Evolutionary conservation across 768 basidiomycete species (phyloP).

Genomic region (Pisolithus albus): DNA sequence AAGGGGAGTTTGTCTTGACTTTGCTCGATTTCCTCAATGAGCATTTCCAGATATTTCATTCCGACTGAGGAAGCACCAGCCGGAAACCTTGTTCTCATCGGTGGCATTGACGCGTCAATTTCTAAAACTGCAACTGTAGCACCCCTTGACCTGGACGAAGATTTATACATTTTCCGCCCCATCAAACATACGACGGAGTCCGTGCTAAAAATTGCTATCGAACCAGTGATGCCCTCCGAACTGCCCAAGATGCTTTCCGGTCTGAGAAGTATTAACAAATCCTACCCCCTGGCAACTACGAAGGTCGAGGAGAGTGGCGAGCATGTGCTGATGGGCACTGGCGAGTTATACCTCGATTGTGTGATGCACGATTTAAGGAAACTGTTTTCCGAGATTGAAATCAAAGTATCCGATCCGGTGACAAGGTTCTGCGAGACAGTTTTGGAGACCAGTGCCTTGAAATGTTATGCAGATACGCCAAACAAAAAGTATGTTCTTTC

Average conservation of each 20-base stretch:
- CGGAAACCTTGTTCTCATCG: conserved; percentile 88
- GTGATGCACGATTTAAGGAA: conserved; percentile 92
- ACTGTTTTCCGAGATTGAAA: conserved; percentile 96
- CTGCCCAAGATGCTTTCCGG: conserved; percentile 98
- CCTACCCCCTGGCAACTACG: conserved; percentile 88
- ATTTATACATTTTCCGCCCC: conserved; percentile 91
- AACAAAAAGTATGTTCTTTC: conserved; percentile 83
- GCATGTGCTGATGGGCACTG: conserved; percentile 94
- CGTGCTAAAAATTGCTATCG: conserved; percentile 95
- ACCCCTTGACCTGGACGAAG: conserved; percentile 65
- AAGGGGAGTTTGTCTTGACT: conserved; percentile 11
- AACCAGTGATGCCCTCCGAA: conserved; percentile 96
- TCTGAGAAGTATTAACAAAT: conserved; percentile 94
- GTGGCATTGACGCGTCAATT: conserved; percentile 91
- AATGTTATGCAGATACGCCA: conserved; percentile 98
- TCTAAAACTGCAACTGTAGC: conserved; percentile 91
- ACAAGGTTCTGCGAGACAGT: conserved; percentile 99
- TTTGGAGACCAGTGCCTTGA: conserved; percentile 92
- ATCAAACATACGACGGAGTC: conserved; percentile 97
- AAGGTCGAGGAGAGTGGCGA: conserved; percentile 99
- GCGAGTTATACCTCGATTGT: conserved; percentile 94
- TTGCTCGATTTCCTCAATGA: neutral
- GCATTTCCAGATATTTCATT: conserved; percentile 67
- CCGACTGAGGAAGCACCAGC: conserved; percentile 84
- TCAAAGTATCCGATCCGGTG: conserved; percentile 99